phyloP scores from a whole-genome alignment of 1,284 basidiomycete species.

The Wolfiporia cocos region DNA sequence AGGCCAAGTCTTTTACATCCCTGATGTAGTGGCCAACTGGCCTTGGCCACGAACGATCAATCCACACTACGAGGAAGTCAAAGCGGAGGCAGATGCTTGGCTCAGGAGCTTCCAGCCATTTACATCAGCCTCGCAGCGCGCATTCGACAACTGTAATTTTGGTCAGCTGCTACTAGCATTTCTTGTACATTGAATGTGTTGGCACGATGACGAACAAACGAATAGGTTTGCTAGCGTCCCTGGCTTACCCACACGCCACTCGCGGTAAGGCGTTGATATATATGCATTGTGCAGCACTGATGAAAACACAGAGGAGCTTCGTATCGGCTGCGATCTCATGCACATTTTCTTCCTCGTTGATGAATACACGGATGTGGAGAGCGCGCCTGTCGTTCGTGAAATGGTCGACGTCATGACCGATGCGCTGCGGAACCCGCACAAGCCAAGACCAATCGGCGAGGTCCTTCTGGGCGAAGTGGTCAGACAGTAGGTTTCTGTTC shows the following conservation, averaged over 20 bases:
- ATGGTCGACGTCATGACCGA: constrained; percentile 28
- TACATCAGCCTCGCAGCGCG: constrained; percentile 17
- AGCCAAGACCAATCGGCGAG: constrained; percentile 23
- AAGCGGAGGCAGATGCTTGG: constrained; percentile 23
- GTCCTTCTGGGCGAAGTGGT: constrained; percentile 25
- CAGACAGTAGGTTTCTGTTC: constrained; percentile 19
- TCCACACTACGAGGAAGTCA: constrained; percentile 18
- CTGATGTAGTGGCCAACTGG: constrained; percentile 21
- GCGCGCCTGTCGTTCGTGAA: constrained; percentile 13
- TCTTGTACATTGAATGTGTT: constrained; percentile 26
- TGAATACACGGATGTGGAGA: constrained; percentile 29
- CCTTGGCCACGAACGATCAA: constrained; percentile 19
- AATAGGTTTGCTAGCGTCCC: constrained; percentile 18
- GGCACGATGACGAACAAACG: constrained; percentile 13
- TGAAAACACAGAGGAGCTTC: constrained; percentile 13
- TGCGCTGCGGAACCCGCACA: constrained; percentile 27
- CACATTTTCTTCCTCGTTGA: constrained; percentile 34
- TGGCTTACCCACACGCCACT: not conserved
- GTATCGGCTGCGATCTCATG: constrained; percentile 31
- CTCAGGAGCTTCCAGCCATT: constrained; percentile 22
- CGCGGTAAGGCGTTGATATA: not conserved
- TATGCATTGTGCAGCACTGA: not conserved
- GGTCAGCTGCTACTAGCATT: constrained; percentile 18
- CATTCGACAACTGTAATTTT: constrained; percentile 26
- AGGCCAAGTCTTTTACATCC: constrained; percentile 9